A percentile compares a stretch with the other conserved stretches of the same genome.
Conservation (phyloP, 129 eudicot genomes). For the Heracleum sosnowskyi region DNA sequence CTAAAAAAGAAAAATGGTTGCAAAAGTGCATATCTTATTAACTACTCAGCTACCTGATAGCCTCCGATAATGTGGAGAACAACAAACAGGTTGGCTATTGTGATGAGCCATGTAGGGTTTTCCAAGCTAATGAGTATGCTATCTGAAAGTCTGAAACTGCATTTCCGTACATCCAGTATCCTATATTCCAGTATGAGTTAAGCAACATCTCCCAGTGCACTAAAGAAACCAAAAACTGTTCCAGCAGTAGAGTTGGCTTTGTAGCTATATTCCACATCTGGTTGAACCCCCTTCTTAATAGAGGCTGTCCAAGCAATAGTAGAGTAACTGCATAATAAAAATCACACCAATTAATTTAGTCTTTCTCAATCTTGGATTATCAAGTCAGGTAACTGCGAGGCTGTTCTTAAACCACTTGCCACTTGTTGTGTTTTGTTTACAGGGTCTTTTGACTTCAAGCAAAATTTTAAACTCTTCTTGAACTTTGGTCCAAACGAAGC, state of each 20-base stretch:
- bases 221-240: constrained; percentile 41
- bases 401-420: not conserved
- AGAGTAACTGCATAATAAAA: constrained; percentile 36
- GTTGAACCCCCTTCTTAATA: constrained; percentile 29
- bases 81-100: constrained; percentile 47
- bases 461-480: not conserved
- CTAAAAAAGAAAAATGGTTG: not conserved
- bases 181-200: too few species aligned
- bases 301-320: constrained; percentile 50
- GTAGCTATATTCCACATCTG: constrained; percentile 28
- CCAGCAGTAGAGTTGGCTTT: constrained; percentile 19
- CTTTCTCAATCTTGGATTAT: not conserved
- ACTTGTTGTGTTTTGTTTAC: not conserved
- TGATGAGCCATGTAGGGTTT: constrained; percentile 47
- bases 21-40: too few species aligned
- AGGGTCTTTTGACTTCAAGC: not conserved
- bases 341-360: not conserved
- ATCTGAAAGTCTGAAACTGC: constrained; percentile 26
- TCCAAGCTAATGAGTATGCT: constrained; percentile 26
- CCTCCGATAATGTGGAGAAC: constrained; percentile 54
- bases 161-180: constrained; percentile 42
- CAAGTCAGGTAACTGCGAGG: not conserved
- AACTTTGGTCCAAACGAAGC: not conserved
- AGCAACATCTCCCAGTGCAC: constrained; percentile 47
- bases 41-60: constrained; percentile 31